Evolutionary conservation across 345 rosid genomes (phyloP), one percentile per base, ranked within the genome.

Genomic region (Dimocarpus longan): DNA sequence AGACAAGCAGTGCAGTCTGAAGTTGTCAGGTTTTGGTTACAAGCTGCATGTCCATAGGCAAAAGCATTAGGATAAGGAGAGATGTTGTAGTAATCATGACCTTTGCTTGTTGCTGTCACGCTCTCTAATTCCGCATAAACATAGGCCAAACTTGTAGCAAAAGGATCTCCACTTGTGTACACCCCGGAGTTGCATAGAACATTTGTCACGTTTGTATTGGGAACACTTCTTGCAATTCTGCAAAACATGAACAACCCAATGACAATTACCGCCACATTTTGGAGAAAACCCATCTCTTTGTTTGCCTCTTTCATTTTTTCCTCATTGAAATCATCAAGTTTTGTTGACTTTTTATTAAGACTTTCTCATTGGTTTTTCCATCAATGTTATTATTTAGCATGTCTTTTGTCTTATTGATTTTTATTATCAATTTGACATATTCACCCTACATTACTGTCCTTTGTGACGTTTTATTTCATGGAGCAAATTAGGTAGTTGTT

Each of bases 61-160:
- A 84, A 83, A 11, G 90, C 89, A 66, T 89, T 89, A 19, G 91
- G 93, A 79, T 88, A 87, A 7, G 93, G 91, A 46, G 90, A 89
- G 22, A 89, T 86, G 86, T 81, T 84, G 90, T 59, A 73, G 86
- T 73, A 88, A 75, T 87, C 84, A 69, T 80, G 81, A 16, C 71
- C 87, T 44, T 62, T 78, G 50, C 74, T 57, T 1, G 81, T 60
- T 0, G 92, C 81, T 43, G 87, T 86, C 16, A 2, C 68, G 2
- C 46, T 67, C 75, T 82, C 80, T 22, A 88, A 60, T 3, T 89
- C 92, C 10, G 67, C 71, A 28, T 87, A 21, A 73, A 87, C 84
- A 39, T 73, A 85, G n/a, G 40, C 79, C 18, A 88, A 78, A 70
- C 90, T 89, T 8, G 19, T 46, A 4, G 37, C 79, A 60, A 89